Conservation (phyloP, 352 stramenopile species). For the Phytophthora constricta region DNA sequence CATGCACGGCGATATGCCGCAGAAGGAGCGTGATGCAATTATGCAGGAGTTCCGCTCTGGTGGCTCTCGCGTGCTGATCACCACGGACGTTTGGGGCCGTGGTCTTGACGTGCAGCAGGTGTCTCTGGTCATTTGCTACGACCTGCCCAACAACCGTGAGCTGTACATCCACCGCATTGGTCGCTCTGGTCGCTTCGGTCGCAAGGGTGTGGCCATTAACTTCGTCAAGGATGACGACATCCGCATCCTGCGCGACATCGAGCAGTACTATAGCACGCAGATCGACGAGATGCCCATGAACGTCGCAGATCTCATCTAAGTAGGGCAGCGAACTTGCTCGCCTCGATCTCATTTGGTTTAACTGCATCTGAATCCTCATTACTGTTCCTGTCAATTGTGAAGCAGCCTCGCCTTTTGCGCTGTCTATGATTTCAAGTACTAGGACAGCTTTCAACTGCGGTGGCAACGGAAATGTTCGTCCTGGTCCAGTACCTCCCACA, state of each 20-base stretch:
- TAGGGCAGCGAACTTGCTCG: not conserved
- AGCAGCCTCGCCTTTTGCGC: no score
- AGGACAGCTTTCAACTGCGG: no score
- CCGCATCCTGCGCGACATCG: constrained; percentile 97
- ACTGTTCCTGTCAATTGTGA: constrained; percentile 1
- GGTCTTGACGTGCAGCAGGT: constrained; percentile 98
- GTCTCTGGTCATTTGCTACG: constrained; percentile 98
- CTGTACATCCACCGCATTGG: constrained; percentile 97
- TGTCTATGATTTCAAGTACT: no score
- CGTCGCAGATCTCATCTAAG: constrained; percentile 95
- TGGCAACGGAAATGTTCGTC: constrained; percentile 9
- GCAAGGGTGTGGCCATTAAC: constrained; percentile 98
- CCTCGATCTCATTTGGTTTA: constrained; percentile 19
- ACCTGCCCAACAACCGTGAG: constrained; percentile 96
- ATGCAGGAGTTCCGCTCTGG: constrained; percentile 98
- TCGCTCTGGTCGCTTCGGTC: constrained; percentile 95
- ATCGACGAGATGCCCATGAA: constrained; percentile 99
- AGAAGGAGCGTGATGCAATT: constrained; percentile 94
- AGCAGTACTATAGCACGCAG: constrained; percentile 99
- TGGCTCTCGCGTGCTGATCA: constrained; percentile 96
- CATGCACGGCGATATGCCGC: constrained; percentile 98
- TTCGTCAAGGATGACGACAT: constrained; percentile 98
- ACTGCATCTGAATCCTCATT: constrained; percentile 84
- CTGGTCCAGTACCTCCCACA: constrained; percentile 15
- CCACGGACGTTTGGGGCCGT: constrained; percentile 97